These are phyloP conservation scores for Cladosporium sphaerospermum DNA, from an alignment of 2,329 filamentous ascomycete species.

Conservation along the genomic window DNA sequence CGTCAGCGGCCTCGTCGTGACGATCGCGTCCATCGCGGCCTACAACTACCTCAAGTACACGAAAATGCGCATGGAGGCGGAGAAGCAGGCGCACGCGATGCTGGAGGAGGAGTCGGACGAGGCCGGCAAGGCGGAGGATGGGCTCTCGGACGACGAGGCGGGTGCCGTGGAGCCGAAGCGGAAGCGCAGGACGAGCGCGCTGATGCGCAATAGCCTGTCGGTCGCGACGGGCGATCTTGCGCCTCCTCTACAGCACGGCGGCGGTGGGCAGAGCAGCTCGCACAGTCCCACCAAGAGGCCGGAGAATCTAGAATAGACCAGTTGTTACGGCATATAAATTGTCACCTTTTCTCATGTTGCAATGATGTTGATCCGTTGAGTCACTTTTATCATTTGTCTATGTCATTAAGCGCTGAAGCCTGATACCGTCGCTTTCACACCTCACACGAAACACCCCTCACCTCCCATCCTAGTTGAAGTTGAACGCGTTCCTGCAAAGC, in stretches of 20 bases:
- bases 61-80: constrained; percentile 77
- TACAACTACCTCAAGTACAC: constrained; percentile 95
- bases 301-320: constrained; percentile 36
- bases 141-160: constrained; percentile 16
- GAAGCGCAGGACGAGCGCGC: constrained; percentile 26
- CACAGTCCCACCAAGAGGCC: constrained; percentile 41
- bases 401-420: background rate
- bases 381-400: background rate
- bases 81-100: constrained; percentile 33
- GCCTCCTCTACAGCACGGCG: constrained; percentile 10
- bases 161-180: constrained; percentile 15
- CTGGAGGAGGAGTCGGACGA: constrained; percentile 13
- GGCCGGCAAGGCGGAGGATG: constrained; percentile 9
- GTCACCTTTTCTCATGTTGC: background rate
- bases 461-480: constrained; percentile 42
- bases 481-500: constrained; percentile 83
- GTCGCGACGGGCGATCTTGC: constrained; percentile 11
- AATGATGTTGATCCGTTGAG: background rate
- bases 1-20: constrained; percentile 77
- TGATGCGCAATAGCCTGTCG: constrained; percentile 19
- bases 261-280: constrained; percentile 20
- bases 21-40: constrained; percentile 73
- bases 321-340: background rate
- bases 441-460: background rate
- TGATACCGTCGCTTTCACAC: background rate